Base-by-base conservation (phyloP, 2,329 filamentous ascomycete genomes). In the Microdochium bolleyi region DNA sequence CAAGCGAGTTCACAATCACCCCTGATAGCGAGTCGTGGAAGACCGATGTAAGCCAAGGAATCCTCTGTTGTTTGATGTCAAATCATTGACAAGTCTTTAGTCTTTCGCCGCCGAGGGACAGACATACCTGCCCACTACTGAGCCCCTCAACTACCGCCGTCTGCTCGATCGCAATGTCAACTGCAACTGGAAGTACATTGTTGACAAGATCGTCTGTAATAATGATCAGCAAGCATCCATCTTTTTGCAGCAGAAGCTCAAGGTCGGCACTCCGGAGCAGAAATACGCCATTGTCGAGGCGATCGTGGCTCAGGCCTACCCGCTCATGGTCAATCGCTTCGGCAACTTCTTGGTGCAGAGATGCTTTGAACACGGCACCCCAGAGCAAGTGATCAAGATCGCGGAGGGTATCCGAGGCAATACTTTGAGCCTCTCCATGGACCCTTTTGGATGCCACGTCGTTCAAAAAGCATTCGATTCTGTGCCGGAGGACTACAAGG, bases 181-280 rank as follows among this genome's bases (percentile, higher is more conserved):
- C 64, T 97, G 92, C 73, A 95, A 99, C 74, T 99, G 92, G 94
- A 95, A 94, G 73, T 96, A 96, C 68, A 96, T 99, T 61, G 94
- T 99, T 52, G 92, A 99, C 75, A 97, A 97, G 77, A 99, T 99
- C 66, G 92, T 99, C 60, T 95, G 90, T 81, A 96, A 92, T 74
- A 97, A 99, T 69, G 94, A 99, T 66, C 94, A 99, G 70, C 94
- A 99, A 71, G 94, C 95, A 10, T 99, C 94, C 2, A 97, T 99
- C 63, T 99, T 99, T 72, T 77, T 99, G 48, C 94, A 99, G 69
- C 94, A 99, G 73, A 99, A 99, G 75, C 87, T 99, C 61, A 99
- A 99, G 74, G 88, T 96, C 56, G 92, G 92, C 55, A 96, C 92
- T 3, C 79, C 86, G 0, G 92, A 97, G 64, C 94, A 97, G 69